These are phyloP conservation scores for Penicillium chermesinum DNA, from an alignment of 495 filamentous ascomycete genomes.

Conservation along the genomic window DNA sequence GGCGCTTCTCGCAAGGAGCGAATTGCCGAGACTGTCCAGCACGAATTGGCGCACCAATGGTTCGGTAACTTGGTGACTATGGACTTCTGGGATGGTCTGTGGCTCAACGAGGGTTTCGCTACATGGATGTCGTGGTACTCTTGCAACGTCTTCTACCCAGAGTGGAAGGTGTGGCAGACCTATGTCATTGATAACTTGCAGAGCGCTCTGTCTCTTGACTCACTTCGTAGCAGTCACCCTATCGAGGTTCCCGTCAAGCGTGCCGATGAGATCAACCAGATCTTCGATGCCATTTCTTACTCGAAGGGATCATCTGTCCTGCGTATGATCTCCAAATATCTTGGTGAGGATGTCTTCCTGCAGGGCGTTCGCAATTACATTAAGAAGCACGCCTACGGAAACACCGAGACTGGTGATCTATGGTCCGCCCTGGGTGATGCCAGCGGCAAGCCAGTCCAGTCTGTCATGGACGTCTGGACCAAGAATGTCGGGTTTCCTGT, in stretches of 20 bases:
- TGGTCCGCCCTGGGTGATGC: conserved; percentile 87
- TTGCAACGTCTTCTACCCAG: conserved; percentile 75
- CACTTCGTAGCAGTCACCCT: conserved; percentile 88
- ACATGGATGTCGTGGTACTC: conserved; percentile 76
- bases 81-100: conserved; percentile 99
- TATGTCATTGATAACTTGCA: conserved; percentile 91
- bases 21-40: conserved; percentile 90
- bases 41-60: conserved; percentile 98
- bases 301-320: conserved; percentile 94
- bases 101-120: conserved; percentile 98
- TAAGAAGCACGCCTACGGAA: conserved; percentile 85
- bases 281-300: conserved; percentile 98
- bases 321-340: conserved; percentile 93
- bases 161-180: conserved; percentile 98
- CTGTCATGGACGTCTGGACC: conserved; percentile 67
- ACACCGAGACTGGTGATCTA: conserved; percentile 73
- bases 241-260: conserved; percentile 96
- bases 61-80: conserved; percentile 98
- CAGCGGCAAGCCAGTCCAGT: conserved; percentile 81
- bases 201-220: conserved; percentile 81
- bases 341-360: conserved; percentile 90
- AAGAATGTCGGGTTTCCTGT: conserved; percentile 66
- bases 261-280: conserved; percentile 95
- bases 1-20: conserved; percentile 91
- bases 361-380: conserved; percentile 89